Base-by-base conservation (phyloP, 2,329 filamentous ascomycete species). In the Exserohilum turcica region DNA sequence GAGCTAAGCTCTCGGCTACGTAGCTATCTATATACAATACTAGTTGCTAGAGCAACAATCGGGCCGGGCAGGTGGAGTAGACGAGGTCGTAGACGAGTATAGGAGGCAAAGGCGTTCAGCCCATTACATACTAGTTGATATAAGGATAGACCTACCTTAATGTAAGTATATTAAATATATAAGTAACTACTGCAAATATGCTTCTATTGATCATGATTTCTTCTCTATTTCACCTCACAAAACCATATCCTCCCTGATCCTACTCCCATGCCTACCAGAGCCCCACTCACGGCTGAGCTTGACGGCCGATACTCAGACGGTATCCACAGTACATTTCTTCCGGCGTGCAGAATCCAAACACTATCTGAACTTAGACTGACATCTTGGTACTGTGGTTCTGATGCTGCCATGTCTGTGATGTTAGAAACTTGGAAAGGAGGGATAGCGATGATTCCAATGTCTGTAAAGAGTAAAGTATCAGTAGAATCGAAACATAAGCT, bases 221-320 rank as follows among this genome's bases (percentile, higher is more conserved):
- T 37, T 18, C 19, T 50, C 32, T 32, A 58, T 24, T 19, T 43
- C 21, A 7, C 21, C 21, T 24, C 50, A 38, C 48, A 63, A 31
- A 53, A 55, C 58, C 54, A 61, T 36, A 64, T 56, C 46, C 52
- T 58, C 52, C 60, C 57, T 40, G 49, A 54, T 32, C 40, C 39
- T 54, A 37, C 15, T 43, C 56, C 59, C 16, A 60, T 52, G 24
- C 52, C 52, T 43, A 65, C 37, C 3, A 6, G 57, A 9, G 48
- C 56, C 36, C 59, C 52, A 19, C 44, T 51, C 37, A 64, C 49
- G 43, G 48, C 29, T 38, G 52, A 64, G 28, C 49, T 53, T 21
- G 43, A 56, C 15, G 59, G 53, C 13, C 63, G 57, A 60, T 65
- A 65, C 54, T 67, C 61, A 48, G 49, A 56, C 10, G 63, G 64